Evolutionary conservation across 257 asterid species (phyloP).

Genomic region (Nyctanthes arbortristis): DNA sequence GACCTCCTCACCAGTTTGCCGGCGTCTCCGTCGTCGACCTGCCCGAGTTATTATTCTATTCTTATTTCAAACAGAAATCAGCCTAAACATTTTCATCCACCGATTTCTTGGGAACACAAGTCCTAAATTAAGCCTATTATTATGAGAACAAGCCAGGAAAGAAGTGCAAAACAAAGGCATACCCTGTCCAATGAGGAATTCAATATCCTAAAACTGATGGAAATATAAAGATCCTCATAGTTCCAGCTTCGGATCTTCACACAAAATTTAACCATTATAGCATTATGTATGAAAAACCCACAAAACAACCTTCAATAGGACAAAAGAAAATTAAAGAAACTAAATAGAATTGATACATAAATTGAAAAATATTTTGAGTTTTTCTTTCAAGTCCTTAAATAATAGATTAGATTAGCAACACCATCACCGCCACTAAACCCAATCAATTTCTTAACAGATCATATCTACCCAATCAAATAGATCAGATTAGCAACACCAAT

Average conservation of each 20-base stretch:
- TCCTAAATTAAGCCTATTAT: no score
- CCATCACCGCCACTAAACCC: background rate
- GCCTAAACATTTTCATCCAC: no score
- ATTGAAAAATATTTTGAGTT: background rate
- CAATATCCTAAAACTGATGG: background rate
- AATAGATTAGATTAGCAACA: background rate
- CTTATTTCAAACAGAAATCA: background rate
- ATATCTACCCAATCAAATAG: constrained; percentile 21
- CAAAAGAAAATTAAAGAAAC: background rate
- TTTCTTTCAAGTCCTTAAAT: background rate
- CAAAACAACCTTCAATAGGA: background rate
- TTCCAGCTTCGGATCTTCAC: constrained; percentile 17
- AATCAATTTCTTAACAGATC: constrained; percentile 6
- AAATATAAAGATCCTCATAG: constrained; percentile 7
- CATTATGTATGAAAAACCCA: background rate
- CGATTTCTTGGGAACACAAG: no score
- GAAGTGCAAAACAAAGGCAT: background rate
- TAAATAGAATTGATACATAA: background rate
- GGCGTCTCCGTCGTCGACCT: no score
- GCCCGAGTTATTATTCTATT: background rate
- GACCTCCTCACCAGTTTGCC: no score
- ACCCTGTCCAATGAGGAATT: background rate
- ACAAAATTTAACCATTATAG: constrained; percentile 16
- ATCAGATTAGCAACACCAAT: no score
- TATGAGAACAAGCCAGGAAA: background rate